Base-by-base conservation (phyloP, 106 monocot genomes). In the Dendrobium officinale region DNA sequence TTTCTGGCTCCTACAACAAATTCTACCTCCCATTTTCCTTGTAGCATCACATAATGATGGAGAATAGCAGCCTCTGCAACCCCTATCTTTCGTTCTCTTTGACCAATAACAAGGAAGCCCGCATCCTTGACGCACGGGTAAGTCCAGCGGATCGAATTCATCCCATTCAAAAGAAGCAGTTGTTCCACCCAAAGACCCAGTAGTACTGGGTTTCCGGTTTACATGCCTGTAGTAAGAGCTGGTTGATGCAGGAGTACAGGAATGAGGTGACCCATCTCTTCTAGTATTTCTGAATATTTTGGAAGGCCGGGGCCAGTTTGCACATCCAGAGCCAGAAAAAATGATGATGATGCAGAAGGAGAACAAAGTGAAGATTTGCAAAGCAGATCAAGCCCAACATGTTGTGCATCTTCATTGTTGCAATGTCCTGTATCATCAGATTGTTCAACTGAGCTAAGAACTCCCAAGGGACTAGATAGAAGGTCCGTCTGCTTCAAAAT, bases 221-320 rank as follows among this genome's bases (percentile, higher is more conserved):
- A 80, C 82, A 81, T 81, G 75, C 79, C 85, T 91, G 26, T 91
- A 88, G 79, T 86, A 89, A 47, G 98, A 92, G 77, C 87, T 90
- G 74, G 89, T 88, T 66, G 95, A 98, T 77, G 83, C 85, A 58
- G 98, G 98, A 58, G 98, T 95, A 80, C 82, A 83, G 70, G 95
- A 98, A 75, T 81, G 82, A 67, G 91, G 90, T 72, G 92, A 95
- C 24, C 79, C 94, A 6, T 95, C 89, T 82, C 82, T 91, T 87
- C 77, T 83, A n/a, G 58, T 72, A 48, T 15, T 87, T 81, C 84
- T 84, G 67, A 94, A 82, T n/a, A 93, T 77, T 81, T 86, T 92
- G 7, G 94, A 88, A 61, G 91, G 82, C 64, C 81, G 75, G 18
- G 92, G 88, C 87, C 86, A 87, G 79, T 85, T 89, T 78, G 92